Evolutionary conservation across 2,329 filamentous ascomycete genomes (phyloP).

Genomic region (Alternaria sp.): DNA sequence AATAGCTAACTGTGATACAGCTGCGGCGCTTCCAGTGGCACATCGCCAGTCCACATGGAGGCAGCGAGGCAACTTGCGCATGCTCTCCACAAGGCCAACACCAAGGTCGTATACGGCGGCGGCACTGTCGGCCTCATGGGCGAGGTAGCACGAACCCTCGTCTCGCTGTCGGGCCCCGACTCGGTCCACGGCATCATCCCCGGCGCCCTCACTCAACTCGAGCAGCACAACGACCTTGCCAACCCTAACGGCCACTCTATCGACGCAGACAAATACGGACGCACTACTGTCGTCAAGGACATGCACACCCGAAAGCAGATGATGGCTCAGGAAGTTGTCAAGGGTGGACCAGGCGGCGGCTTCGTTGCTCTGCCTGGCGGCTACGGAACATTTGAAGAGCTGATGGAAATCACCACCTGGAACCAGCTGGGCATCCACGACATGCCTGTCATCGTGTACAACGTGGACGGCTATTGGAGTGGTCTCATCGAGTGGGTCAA

Average conservation of each 20-base stretch:
- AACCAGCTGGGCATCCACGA: constrained; percentile 97
- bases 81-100: constrained; percentile 76
- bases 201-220: constrained; percentile 78
- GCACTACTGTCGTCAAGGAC: constrained; percentile 86
- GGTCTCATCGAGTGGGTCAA: constrained; percentile 82
- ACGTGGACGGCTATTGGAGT: constrained; percentile 91
- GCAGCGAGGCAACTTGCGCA: constrained; percentile 77
- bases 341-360: constrained; percentile 79
- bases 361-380: constrained; percentile 90
- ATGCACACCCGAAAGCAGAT: constrained; percentile 96
- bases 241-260: constrained; percentile 55
- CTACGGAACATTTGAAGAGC: constrained; percentile 94
- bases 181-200: constrained; percentile 95
- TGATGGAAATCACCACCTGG: constrained; percentile 91
- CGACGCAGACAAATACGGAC: constrained; percentile 72
- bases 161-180: constrained; percentile 78
- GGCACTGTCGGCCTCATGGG: constrained; percentile 97
- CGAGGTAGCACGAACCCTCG: constrained; percentile 85
- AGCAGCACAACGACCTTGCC: constrained; percentile 65
- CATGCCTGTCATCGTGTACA: constrained; percentile 73
- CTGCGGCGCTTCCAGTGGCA: constrained; percentile 82
- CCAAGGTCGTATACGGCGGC: constrained; percentile 90
- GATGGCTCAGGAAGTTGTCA: constrained; percentile 88
- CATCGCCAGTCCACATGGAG: constrained; percentile 74
- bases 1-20: constrained; percentile 47